These are phyloP conservation scores for Colletotrichum somersetense DNA, from an alignment of 2,329 filamentous ascomycete species.

Conservation along the genomic window DNA sequence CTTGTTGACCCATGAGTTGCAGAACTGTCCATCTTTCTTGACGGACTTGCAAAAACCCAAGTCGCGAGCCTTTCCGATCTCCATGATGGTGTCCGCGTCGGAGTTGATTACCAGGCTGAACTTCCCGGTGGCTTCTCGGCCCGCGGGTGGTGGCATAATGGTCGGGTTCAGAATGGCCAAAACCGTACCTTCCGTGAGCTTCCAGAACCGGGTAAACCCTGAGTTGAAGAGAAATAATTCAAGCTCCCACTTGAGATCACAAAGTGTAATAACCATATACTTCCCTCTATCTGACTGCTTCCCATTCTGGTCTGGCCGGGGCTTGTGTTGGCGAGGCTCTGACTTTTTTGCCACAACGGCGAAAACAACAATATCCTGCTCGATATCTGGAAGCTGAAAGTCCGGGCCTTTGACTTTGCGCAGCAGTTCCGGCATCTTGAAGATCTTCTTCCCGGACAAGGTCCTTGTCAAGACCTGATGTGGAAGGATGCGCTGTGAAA, in stretches of 20 bases:
- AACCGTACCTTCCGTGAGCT: conserved; percentile 90
- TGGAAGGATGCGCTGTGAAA: conserved; percentile 85
- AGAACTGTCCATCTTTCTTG: conserved; percentile 86
- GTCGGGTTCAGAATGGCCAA: conserved; percentile 92
- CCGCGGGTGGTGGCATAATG: conserved; percentile 87
- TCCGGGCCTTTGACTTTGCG: conserved; percentile 84
- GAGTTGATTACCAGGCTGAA: conserved; percentile 90
- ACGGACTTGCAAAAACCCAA: conserved; percentile 88
- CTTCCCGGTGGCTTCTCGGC: conserved; percentile 80
- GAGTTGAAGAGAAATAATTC: conserved; percentile 93
- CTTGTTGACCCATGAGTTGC: conserved; percentile 87
- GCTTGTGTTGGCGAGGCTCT: conserved; percentile 74
- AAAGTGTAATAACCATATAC: conserved; percentile 92
- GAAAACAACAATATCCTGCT: conserved; percentile 91
- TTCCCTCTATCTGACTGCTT: conserved; percentile 75
- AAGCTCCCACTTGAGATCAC: conserved; percentile 90
- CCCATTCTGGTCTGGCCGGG: conserved; percentile 56
- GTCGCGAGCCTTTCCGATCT: conserved; percentile 87
- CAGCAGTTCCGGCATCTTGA: conserved; percentile 84
- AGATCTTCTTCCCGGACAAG: conserved; percentile 81
- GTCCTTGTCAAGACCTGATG: conserved; percentile 85
- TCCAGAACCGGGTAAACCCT: conserved; percentile 94
- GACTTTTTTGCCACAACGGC: conserved; percentile 92
- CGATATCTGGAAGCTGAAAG: conserved; percentile 83
- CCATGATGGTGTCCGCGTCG: conserved; percentile 88